phyloP scores from a whole-genome alignment of 1,284 basidiomycete genomes.

The Fistulinella cinereoalba region DNA sequence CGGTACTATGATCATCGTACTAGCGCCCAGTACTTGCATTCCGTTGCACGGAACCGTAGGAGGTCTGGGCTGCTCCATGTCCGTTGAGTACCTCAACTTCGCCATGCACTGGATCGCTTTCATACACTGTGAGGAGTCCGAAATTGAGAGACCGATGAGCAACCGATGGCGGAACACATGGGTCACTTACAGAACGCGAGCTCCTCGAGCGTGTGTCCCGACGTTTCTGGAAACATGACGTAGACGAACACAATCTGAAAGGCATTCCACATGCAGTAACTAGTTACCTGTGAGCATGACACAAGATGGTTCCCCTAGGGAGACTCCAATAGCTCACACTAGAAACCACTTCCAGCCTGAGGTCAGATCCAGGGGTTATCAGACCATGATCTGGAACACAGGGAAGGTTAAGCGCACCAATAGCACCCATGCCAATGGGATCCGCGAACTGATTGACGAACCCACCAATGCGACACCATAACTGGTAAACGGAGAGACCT shows the following conservation, averaged over 20 bases:
- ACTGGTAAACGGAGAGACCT: slow-evolving; percentile 11
- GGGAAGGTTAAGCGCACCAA: not conserved
- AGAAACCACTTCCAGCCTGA: slow-evolving; percentile 13
- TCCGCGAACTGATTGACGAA: slow-evolving; percentile 9
- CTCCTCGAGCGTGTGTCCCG: slow-evolving; percentile 4
- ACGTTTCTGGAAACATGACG: slow-evolving; percentile 34
- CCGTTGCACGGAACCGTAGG: too few relatives aligned
- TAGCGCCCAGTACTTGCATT: too few relatives aligned
- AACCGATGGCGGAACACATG: too few relatives aligned
- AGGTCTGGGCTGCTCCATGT: too few relatives aligned
- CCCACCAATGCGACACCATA: not conserved
- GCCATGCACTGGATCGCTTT: too few relatives aligned
- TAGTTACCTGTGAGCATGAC: not conserved
- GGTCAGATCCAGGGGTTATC: not conserved
- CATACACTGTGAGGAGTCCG: too few relatives aligned
- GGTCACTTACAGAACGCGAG: slow-evolving; percentile 2
- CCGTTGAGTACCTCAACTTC: too few relatives aligned
- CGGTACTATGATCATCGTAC: too few relatives aligned
- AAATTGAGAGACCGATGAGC: too few relatives aligned
- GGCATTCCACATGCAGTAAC: slow-evolving; percentile 27
- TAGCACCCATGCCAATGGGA: slow-evolving; percentile 8
- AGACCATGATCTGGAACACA: not conserved
- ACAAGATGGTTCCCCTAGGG: too few relatives aligned
- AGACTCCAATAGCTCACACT: slow-evolving; percentile 6
- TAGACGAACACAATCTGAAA: slow-evolving; percentile 48